Percentiles rank a stretch among this genome's conserved stretches.
Evolutionary conservation across 2,329 filamentous ascomycete species (phyloP).

Genomic region (Macrophomina phaseolina): DNA sequence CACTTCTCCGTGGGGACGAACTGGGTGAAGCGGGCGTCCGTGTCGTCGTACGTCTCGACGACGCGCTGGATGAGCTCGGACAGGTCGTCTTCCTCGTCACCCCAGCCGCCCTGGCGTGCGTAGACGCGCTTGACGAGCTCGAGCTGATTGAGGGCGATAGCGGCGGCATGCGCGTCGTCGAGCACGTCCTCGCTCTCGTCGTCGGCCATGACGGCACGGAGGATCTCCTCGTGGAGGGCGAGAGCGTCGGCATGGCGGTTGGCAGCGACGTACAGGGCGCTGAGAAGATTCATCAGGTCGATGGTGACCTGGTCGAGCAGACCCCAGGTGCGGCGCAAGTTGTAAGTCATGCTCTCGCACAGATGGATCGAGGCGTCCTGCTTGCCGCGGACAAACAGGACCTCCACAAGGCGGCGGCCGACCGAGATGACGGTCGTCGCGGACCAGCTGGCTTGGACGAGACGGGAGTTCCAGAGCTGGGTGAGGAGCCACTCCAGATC

Average conservation of each 20-base stretch:
- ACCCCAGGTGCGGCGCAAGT: slow-evolving; percentile 60
- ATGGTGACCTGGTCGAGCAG: slow-evolving; percentile 54
- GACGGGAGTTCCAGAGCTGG: slow-evolving; percentile 44
- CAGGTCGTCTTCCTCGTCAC: slow-evolving; percentile 54
- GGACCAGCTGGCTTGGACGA: slow-evolving; percentile 42
- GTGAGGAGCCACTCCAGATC: slow-evolving; percentile 48
- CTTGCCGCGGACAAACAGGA: slow-evolving; percentile 56
- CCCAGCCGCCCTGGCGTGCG: slow-evolving; percentile 51
- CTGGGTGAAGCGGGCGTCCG: slow-evolving; percentile 14
- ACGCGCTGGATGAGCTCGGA: slow-evolving; percentile 51
- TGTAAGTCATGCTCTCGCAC: slow-evolving; percentile 62
- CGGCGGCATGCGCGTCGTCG: slow-evolving; percentile 32
- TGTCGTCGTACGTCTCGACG: slow-evolving; percentile 46
- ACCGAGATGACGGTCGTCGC: slow-evolving; percentile 55
- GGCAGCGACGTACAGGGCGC: slow-evolving; percentile 54
- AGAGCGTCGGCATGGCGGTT: slow-evolving; percentile 45
- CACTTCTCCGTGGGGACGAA: slow-evolving; percentile 20
- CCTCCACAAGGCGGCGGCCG: slow-evolving; percentile 59
- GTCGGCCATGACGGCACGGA: slow-evolving; percentile 40
- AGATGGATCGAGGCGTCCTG: slow-evolving; percentile 49
- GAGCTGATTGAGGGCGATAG: slow-evolving; percentile 41
- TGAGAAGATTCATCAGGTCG: slow-evolving; percentile 57
- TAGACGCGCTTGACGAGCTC: slow-evolving; percentile 46
- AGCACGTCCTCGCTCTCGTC: slow-evolving; percentile 34
- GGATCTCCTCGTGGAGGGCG: slow-evolving; percentile 40